phyloP scores from a whole-genome alignment of 2,329 filamentous ascomycete genomes.

The Blastomyces parvus region DNA sequence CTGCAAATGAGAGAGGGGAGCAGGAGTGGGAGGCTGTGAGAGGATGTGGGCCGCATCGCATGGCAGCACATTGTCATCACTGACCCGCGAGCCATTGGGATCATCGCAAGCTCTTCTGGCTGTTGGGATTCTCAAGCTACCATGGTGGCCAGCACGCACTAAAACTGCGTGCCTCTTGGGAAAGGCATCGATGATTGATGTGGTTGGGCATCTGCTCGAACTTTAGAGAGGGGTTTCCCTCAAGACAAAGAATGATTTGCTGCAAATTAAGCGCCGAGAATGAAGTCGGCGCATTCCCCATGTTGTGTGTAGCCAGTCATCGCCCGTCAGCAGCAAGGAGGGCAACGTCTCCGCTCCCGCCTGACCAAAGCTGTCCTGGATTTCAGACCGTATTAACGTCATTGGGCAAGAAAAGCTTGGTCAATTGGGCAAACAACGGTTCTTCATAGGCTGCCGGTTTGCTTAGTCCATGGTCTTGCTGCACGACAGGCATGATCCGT shows the following conservation, averaged over 20 bases:
- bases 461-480: not conserved
- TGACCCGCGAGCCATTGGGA: not conserved
- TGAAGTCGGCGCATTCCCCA: not conserved
- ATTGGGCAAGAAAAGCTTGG: not conserved
- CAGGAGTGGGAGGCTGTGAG: not conserved
- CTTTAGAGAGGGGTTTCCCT: not conserved
- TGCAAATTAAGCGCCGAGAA: constrained; percentile 13
- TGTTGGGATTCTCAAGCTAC: not conserved
- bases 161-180: not conserved
- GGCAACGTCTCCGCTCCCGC: too few relatives aligned
- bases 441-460: not conserved
- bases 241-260: constrained; percentile 12
- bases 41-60: not conserved
- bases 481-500: not conserved
- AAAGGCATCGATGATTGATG: not conserved
- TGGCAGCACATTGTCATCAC: not conserved
- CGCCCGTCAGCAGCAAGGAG: not conserved
- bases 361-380: not conserved
- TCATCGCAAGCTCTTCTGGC: not conserved
- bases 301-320: not conserved
- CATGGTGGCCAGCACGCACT: not conserved
- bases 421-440: not conserved
- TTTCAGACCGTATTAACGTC: not conserved
- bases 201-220: constrained; percentile 6
- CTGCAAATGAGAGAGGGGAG: not conserved